Evolutionary conservation across 2,329 filamentous ascomycete genomes (phyloP), one percentile per base, ranked within the genome.

Genomic region (Berkeleyomyces basicola): DNA sequence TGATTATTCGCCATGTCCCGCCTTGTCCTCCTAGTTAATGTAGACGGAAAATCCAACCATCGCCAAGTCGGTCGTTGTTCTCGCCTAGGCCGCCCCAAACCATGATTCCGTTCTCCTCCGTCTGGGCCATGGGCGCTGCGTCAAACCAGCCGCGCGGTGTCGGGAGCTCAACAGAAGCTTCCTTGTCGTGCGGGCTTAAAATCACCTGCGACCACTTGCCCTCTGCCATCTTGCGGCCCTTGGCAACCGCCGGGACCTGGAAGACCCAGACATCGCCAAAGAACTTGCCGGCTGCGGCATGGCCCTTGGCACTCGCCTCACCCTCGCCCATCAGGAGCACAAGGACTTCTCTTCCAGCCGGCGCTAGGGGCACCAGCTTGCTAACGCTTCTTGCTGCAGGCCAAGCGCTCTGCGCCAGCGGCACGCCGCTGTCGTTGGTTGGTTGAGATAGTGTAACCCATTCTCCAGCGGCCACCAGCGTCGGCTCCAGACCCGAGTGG

Each of bases 21-120:
- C n/a, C 31, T 7, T 23, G 10, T 3, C 10, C 39, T n/a, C 31
- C 57, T 16, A 14, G 9, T 62, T 67, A 68, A n/a, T 74, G 77
- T 64, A 85, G 72, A 64, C 80, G 76, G 68, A 87, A 72, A 58
- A 86, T 81, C 83, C 83, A 87, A 2, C 80, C 83, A 70, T 86
- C 83, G 44, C 78, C 80, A 53, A 83, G 69, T 55, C 79, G 73
- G 67, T 73, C 71, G 66, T 81, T 80, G 16, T 73, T 72, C 46
- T 77, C 77, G 53, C 76, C 74, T 63, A 84, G 61, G 0, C 84
- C 84, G 43, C 84, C 84, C 74, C 81, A 83, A 9, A 87, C 67
- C 37, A 86, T 70, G 10, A 87, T 74, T 3, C 76, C 80, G 44
- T 76, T 79, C 69, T 82, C 79, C 70, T 84, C 82, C 43, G 84